phyloP scores from a whole-genome alignment of 2,329 filamentous ascomycete species.

The Elsinoe perseae region DNA sequence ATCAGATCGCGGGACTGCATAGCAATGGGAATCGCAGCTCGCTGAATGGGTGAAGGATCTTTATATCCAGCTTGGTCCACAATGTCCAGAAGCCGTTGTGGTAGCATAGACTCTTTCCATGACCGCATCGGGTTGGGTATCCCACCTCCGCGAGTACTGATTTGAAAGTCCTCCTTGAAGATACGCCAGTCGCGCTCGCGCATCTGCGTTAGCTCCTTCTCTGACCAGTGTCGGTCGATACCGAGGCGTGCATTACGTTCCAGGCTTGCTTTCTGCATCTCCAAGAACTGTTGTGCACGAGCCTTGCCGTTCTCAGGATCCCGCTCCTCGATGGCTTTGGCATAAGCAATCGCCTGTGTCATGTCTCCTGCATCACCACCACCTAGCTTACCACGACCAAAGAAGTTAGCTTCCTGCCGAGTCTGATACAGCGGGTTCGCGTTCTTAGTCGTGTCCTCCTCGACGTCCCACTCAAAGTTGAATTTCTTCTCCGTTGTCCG shows the following conservation, averaged over 20 bases:
- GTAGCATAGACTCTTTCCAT: conserved; percentile 80
- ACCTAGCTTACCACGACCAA: conserved; percentile 58
- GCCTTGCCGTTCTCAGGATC: conserved; percentile 69
- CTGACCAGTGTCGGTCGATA: conserved; percentile 89
- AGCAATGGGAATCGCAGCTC: conserved; percentile 91
- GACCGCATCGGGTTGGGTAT: conserved; percentile 95
- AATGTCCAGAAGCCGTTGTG: conserved; percentile 68
- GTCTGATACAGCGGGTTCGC: conserved; percentile 75
- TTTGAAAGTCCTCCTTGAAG: conserved; percentile 99
- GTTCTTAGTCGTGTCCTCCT: conserved; percentile 82
- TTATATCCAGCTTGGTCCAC: conserved; percentile 80
- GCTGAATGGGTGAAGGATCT: conserved; percentile 84
- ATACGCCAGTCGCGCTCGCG: conserved; percentile 97
- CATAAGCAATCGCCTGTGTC: conserved; percentile 46
- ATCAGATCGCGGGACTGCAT: conserved; percentile 91
- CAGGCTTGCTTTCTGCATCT: conserved; percentile 71
- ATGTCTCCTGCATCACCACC: conserved; percentile 51
- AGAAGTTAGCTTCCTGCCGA: conserved; percentile 60
- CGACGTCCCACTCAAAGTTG: conserved; percentile 95
- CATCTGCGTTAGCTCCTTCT: conserved; percentile 90
- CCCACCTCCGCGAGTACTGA: conserved; percentile 81
- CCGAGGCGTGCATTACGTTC: conserved; percentile 65
- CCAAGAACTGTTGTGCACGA: conserved; percentile 71
- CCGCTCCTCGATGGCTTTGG: conserved; percentile 62
- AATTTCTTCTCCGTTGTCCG: conserved; percentile 94